Conservation (phyloP, 2,329 filamentous ascomycete species). For the Leptographium flavum region DNA sequence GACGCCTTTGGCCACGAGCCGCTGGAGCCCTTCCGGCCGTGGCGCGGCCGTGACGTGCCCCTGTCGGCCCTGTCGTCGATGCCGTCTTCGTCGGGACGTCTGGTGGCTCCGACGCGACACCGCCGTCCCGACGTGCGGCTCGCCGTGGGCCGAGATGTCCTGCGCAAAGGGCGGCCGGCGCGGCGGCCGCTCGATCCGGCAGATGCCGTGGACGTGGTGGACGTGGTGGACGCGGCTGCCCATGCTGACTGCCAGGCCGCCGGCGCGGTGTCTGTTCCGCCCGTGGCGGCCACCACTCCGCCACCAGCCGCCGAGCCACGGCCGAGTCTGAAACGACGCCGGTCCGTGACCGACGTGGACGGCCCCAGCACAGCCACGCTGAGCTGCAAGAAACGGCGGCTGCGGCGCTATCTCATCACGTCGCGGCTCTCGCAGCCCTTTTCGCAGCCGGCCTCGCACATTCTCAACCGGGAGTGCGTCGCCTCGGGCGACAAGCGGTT, state of each 20-base stretch:
- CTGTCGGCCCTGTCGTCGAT: not conserved
- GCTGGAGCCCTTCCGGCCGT: constrained; percentile 15
- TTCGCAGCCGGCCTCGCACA: constrained; percentile 55
- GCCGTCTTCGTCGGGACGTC: not conserved
- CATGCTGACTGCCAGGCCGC: too few relatives aligned
- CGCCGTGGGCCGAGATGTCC: not conserved
- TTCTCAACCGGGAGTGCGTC: constrained; percentile 43
- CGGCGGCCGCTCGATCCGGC: too few relatives aligned
- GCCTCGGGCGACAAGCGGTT: constrained; percentile 31
- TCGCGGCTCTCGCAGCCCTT: constrained; percentile 56
- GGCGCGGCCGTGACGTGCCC: constrained; percentile 9
- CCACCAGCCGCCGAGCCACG: not conserved
- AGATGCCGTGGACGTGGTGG: not conserved
- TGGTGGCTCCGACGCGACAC: not conserved
- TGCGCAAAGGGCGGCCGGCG: not conserved
- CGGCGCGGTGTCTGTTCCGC: too few relatives aligned
- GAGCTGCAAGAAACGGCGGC: constrained; percentile 51
- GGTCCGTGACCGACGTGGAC: constrained; percentile 43
- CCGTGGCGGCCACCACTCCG: too few relatives aligned
- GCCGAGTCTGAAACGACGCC: constrained; percentile 30
- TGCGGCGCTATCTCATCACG: constrained; percentile 50
- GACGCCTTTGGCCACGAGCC: constrained; percentile 11
- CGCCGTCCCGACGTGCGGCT: not conserved
- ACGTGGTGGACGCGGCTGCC: too few relatives aligned
- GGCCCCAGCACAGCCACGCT: constrained; percentile 35